Percentiles rank a stretch among this genome's conserved stretches.
Evolutionary conservation across 129 eudicot species (phyloP).

Genomic region (Ambrosia trifida): DNA sequence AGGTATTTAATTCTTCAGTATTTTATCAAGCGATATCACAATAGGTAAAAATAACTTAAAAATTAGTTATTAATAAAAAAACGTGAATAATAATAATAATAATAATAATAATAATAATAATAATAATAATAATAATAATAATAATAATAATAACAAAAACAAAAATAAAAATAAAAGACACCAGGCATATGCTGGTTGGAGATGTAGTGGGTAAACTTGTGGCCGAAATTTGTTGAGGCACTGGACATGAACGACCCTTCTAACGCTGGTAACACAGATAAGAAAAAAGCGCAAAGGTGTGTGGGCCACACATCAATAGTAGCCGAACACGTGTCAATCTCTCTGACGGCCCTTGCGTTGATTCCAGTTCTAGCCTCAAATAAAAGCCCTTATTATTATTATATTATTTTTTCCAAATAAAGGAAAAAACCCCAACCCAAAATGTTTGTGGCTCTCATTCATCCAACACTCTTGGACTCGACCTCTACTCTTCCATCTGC

Average conservation of each 20-base stretch:
- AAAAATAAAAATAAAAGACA: neutral
- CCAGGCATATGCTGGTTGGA: neutral
- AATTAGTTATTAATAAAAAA: no score
- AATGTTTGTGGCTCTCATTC: constrained; percentile 67
- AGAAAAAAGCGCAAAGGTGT: constrained; percentile 54
- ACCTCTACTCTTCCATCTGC: neutral
- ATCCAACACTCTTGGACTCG: neutral
- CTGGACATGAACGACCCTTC: neutral
- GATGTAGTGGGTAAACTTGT: constrained; percentile 10
- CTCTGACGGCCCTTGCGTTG: constrained; percentile 19
- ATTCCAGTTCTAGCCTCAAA: constrained; percentile 66
- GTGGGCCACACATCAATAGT: constrained; percentile 41
- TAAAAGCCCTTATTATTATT: constrained; percentile 25
- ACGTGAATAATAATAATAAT: no score
- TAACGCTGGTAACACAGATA: constrained; percentile 20
- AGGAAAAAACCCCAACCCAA: constrained; percentile 13
- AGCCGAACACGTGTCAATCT: constrained; percentile 54
- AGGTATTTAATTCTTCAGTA: no score
- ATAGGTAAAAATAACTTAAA: no score
- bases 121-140: no score
- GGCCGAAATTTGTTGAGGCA: constrained; percentile 1
- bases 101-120: no score
- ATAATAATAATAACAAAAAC: no score
- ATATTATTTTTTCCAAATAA: neutral
- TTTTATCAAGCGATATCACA: no score